These are phyloP conservation scores for Karstenula rhodostoma DNA, from an alignment of 2,329 filamentous ascomycete genomes.

Conservation along the genomic window DNA sequence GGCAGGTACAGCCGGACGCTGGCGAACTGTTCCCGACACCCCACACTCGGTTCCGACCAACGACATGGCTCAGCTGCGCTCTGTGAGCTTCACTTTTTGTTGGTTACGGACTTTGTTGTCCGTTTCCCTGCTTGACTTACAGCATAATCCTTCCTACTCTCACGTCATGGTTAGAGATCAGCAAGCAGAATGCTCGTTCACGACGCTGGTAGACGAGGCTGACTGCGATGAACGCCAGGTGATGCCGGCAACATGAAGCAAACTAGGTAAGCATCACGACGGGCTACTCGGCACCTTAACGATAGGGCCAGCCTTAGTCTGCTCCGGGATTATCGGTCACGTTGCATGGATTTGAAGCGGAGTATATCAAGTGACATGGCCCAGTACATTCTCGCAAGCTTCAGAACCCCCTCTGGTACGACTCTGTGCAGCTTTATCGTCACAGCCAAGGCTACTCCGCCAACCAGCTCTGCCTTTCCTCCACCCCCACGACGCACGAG, in stretches of 20 bases:
- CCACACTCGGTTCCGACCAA: conserved; percentile 22
- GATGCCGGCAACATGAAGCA: conserved; percentile 29
- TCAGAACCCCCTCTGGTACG: conserved; percentile 22
- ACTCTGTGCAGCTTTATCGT: conserved; percentile 29
- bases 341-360: conserved; percentile 36
- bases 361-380: conserved; percentile 44
- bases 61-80: conserved; percentile 19
- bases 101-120: conserved; percentile 19
- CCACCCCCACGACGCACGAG: conserved; percentile 41
- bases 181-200: conserved; percentile 14
- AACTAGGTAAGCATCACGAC: conserved; percentile 27
- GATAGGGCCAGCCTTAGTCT: conserved; percentile 37
- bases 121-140: conserved; percentile 8
- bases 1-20: conserved; percentile 43
- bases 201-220: neutral
- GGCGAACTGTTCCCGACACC: conserved; percentile 19
- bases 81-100: conserved; percentile 11
- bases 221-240: neutral
- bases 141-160: neutral
- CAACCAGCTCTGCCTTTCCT: conserved; percentile 29
- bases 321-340: conserved; percentile 28
- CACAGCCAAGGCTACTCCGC: conserved; percentile 25
- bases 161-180: neutral
- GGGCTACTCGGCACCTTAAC: conserved; percentile 34
- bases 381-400: conserved; percentile 21